A percentile compares a stretch with the other conserved stretches of the same genome.
Evolutionary conservation across 495 filamentous ascomycete species (phyloP).

Genomic region (Aspergillus cavernicola): DNA sequence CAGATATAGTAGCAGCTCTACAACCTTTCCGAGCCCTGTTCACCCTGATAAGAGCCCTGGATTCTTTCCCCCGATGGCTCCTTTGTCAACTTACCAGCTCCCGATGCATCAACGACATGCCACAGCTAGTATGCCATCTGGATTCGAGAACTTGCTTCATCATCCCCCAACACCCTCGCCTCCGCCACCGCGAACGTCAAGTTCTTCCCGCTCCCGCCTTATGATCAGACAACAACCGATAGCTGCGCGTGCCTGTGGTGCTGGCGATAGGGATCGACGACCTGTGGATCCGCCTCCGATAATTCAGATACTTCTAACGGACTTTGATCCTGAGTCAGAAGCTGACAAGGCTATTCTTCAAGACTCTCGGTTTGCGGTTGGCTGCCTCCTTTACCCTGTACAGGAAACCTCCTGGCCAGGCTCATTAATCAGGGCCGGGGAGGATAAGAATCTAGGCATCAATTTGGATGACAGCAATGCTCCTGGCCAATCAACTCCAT

Average conservation of each 20-base stretch:
- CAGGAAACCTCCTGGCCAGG: constrained; percentile 10
- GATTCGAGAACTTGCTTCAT: constrained; percentile 42
- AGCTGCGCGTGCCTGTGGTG: constrained; percentile 88
- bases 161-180: constrained; percentile 30
- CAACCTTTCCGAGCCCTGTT: constrained; percentile 32
- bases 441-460: neutral
- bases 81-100: constrained; percentile 9
- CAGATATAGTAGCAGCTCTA: constrained; percentile 33
- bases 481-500: constrained; percentile 23
- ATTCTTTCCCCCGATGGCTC: constrained; percentile 14
- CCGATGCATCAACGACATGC: constrained; percentile 19
- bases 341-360: constrained; percentile 58
- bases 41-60: constrained; percentile 31
- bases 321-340: constrained; percentile 51
- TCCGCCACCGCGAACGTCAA: constrained; percentile 19
- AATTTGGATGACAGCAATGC: constrained; percentile 1
- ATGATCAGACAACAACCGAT: constrained; percentile 85
- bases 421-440: constrained; percentile 2
- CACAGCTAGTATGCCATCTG: constrained; percentile 33
- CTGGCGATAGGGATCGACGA: constrained; percentile 87
- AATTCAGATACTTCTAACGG: constrained; percentile 74
- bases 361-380: constrained; percentile 76
- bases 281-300: constrained; percentile 96
- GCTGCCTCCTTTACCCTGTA: constrained; percentile 64
- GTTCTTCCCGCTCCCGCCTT: constrained; percentile 51